Evolutionary conservation across 1,284 basidiomycete genomes (phyloP).

Genomic region (Melampsora occidentalis): DNA sequence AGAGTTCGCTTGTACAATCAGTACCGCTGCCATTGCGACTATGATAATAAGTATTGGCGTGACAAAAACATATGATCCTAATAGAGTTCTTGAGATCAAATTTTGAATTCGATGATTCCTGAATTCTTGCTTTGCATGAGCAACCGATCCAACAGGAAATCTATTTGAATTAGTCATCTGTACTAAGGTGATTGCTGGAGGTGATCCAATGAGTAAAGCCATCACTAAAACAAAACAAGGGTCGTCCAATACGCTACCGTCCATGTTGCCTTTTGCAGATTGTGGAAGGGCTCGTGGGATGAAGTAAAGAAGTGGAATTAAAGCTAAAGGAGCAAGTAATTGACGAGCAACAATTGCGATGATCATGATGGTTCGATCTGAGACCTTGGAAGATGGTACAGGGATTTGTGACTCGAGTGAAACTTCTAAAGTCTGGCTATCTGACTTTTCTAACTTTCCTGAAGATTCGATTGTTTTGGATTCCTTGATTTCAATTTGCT

Average conservation of each 20-base stretch:
- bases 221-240: constrained; percentile 21
- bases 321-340: constrained; percentile 16
- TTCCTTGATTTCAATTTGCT: constrained; percentile 7
- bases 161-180: constrained; percentile 46
- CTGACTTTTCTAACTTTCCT: background rate
- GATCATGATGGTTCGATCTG: constrained; percentile 26
- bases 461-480: constrained; percentile 46
- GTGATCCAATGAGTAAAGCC: constrained; percentile 37
- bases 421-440: constrained; percentile 20
- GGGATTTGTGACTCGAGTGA: constrained; percentile 19
- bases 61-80: constrained; percentile 51
- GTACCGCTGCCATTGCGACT: constrained; percentile 27
- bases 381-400: constrained; percentile 24
- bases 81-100: constrained; percentile 48
- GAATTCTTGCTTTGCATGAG: constrained; percentile 11
- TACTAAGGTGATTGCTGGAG: constrained; percentile 50
- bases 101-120: constrained; percentile 45
- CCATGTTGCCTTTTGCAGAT: background rate
- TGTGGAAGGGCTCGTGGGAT: background rate
- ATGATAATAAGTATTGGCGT: constrained; percentile 44
- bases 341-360: constrained; percentile 41
- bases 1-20: constrained; percentile 8
- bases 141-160: constrained; percentile 44
- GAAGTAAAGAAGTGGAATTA: constrained; percentile 22
- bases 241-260: background rate